Evolutionary conservation across 352 stramenopile genomes (phyloP), one percentile per base, ranked within the genome.

Genomic region (Globisporangium takayamanum): DNA sequence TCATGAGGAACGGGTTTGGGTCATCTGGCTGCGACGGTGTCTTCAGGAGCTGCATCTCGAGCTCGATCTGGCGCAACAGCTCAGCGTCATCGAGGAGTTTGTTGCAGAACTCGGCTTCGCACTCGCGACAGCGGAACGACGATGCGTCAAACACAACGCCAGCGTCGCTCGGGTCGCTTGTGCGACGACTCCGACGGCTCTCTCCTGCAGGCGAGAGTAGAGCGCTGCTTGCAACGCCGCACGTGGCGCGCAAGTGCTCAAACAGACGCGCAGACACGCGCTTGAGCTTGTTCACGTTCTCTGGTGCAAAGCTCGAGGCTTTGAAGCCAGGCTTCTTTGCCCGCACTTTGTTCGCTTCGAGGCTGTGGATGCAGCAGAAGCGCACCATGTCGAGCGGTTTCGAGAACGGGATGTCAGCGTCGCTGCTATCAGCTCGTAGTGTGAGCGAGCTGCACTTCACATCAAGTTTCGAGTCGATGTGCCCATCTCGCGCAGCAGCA

Each of bases 41-140:
- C 49, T 81, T 87, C n/a, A 92, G 56, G 10, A 92, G 45, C n/a
- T 58, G 63, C 15, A 85, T 20, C 42, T 89, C 81, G 10, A 67
- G 48, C 4, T 70, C 53, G 5, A 87, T 66, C 51, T 87, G 68
- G 36, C 77, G 75, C 30, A 89, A 59, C 16, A 73, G 55, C 52
- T 83, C 68, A 0, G 74, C 74, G 37, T 92, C 70, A 47, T 80
- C 64, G 5, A 85, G 57, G 5, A 89, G 55, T 37, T 79, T 86
- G 30, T 73, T 72, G 36, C 68, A 67, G 44, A 87, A 88, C 22
- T 62, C 53, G 4, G 68, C 62, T 46, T 87, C 74, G 42, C 81
- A 92, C 6, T 47, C 8, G 25, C 44, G 22, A 44, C 81, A 92
- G 16, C 71, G 73, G 62, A 78, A 89, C 6, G 67, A 69, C 2